Conservation (phyloP, 2,329 filamentous ascomycete species). For the Colletotrichum sansevieriae region DNA sequence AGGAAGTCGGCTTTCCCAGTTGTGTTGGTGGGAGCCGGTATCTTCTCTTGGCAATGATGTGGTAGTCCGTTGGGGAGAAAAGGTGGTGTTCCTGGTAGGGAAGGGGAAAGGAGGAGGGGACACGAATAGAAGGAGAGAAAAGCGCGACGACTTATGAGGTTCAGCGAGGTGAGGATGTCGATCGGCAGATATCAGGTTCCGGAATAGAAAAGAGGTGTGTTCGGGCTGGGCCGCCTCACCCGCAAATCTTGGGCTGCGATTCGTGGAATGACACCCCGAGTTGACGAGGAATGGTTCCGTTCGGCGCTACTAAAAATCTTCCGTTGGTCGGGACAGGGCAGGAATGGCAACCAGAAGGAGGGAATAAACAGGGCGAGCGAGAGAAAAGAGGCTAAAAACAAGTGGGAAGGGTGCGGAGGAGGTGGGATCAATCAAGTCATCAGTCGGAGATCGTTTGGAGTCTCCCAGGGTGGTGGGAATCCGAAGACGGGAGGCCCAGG, state of each 20-base stretch:
- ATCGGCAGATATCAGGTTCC: slow-evolving; percentile 29
- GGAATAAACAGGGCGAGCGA: slow-evolving; percentile 3
- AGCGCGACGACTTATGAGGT: slow-evolving; percentile 30
- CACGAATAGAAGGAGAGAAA: slow-evolving; percentile 16
- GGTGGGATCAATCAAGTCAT: background rate
- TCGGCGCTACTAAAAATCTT: slow-evolving; percentile 32
- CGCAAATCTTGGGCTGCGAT: slow-evolving; percentile 31
- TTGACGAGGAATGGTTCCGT: slow-evolving; percentile 25
- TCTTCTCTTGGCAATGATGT: slow-evolving; percentile 7
- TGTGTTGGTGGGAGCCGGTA: slow-evolving; percentile 3
- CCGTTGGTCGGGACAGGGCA: slow-evolving; percentile 29
- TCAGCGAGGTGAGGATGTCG: slow-evolving; percentile 30
- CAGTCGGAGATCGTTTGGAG: slow-evolving; percentile 24
- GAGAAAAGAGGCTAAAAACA: slow-evolving; percentile 26
- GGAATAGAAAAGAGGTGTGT: background rate
- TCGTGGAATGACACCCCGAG: slow-evolving; percentile 40
- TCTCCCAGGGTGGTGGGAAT: slow-evolving; percentile 10
- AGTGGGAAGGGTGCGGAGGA: slow-evolving; percentile 19
- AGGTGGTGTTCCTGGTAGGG: slow-evolving; percentile 2
- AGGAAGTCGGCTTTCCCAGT: slow-evolving; percentile 20
- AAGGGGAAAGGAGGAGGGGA: background rate
- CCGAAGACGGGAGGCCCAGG: background rate
- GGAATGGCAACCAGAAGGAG: slow-evolving; percentile 2
- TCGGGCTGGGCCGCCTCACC: slow-evolving; percentile 38
- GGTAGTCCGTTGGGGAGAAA: background rate